Percentiles rank a stretch among this genome's conserved stretches.
phyloP scores from a whole-genome alignment of 345 rosid genomes.

The Lepidium africanum region DNA sequence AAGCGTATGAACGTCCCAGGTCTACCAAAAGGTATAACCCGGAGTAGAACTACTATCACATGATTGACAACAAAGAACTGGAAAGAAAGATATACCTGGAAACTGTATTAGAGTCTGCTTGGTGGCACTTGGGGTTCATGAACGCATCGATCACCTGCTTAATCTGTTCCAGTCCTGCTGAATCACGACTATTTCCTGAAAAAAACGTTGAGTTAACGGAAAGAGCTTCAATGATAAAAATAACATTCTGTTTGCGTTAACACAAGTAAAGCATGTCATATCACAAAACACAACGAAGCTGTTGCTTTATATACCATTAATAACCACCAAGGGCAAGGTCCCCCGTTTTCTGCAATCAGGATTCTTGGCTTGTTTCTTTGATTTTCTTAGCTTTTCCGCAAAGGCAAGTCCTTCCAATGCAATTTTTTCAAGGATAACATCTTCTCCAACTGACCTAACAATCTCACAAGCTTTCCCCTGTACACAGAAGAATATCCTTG shows the following conservation, averaged over 20 bases:
- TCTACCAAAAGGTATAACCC: background rate
- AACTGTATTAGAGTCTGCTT: slow-evolving; percentile 61
- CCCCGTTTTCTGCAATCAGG: slow-evolving; percentile 25
- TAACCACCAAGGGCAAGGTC: slow-evolving; percentile 26
- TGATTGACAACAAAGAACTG: slow-evolving; percentile 8
- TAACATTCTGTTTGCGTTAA: background rate
- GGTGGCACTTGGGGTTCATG: slow-evolving; percentile 71
- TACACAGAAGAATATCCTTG: background rate
- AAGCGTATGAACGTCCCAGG: background rate
- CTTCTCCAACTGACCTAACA: slow-evolving; percentile 64
- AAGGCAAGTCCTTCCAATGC: slow-evolving; percentile 51
- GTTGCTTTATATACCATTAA: slow-evolving; percentile 35
- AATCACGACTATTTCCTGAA: slow-evolving; percentile 29
- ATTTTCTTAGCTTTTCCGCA: slow-evolving; percentile 37
- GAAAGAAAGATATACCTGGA: slow-evolving; percentile 38
- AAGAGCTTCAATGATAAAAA: background rate
- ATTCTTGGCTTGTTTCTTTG: slow-evolving; percentile 38
- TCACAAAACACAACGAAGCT: slow-evolving; percentile 1
- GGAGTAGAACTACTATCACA: background rate
- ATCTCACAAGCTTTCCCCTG: slow-evolving; percentile 83
- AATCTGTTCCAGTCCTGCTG: slow-evolving; percentile 34
- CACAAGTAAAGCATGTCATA: slow-evolving; percentile 5
- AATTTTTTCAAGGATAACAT: slow-evolving; percentile 48
- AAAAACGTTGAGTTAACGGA: background rate
- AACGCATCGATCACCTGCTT: slow-evolving; percentile 75